Conservation (phyloP, 73 alveolate genomes). For the Paramecium sexaurelia region DNA sequence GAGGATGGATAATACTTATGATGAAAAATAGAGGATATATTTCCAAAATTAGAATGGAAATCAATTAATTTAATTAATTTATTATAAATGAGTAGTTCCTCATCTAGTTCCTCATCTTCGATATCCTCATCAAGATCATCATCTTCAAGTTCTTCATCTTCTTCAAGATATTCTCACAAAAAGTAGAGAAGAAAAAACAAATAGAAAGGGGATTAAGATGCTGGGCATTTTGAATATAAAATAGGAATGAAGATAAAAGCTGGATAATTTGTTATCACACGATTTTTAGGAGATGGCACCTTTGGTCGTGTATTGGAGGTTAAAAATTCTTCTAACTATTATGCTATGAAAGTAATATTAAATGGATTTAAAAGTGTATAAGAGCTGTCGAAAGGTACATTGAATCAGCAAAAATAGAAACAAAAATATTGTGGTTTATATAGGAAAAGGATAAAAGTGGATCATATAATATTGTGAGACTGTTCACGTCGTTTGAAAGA, state of each 20-base stretch:
- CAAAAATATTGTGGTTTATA: conserved; percentile 54
- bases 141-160: conserved; percentile 18
- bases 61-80: neutral
- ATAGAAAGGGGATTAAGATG: conserved; percentile 29
- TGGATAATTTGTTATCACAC: conserved; percentile 49
- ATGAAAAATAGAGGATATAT: neutral
- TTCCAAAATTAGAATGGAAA: neutral
- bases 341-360: conserved; percentile 50
- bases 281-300: conserved; percentile 90
- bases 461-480: conserved; percentile 45
- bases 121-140: neutral
- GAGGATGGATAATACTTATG: neutral
- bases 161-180: conserved; percentile 14
- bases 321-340: neutral
- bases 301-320: conserved; percentile 94
- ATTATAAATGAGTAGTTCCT: neutral
- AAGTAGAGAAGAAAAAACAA: neutral
- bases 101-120: neutral
- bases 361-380: conserved; percentile 34
- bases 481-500: conserved; percentile 51
- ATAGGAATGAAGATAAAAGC: conserved; percentile 43
- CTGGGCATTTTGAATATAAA: conserved; percentile 59
- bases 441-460: conserved; percentile 46
- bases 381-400: conserved; percentile 65
- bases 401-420: conserved; percentile 62